Percentiles rank a stretch among this genome's conserved stretches.
These are phyloP conservation scores for Penicillium sp. DNA, from an alignment of 2,329 filamentous ascomycete species.

Conservation along the genomic window DNA sequence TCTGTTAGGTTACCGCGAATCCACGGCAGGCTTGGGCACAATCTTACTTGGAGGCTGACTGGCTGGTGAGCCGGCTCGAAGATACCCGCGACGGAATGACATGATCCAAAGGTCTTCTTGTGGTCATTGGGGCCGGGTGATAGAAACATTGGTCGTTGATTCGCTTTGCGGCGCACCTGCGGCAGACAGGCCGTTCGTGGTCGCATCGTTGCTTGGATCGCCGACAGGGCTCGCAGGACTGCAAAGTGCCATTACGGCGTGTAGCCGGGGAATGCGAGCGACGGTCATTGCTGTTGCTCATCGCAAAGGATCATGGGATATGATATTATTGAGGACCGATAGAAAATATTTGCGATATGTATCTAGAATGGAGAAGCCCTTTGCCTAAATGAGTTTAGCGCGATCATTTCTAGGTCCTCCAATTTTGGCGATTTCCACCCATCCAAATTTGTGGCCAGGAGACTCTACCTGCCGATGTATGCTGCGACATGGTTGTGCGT, in stretches of 20 bases:
- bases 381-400: constrained; percentile 1
- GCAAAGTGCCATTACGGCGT: constrained; percentile 35
- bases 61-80: constrained; percentile 17
- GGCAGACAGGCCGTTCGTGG: constrained; percentile 33
- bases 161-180: constrained; percentile 29
- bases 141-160: constrained; percentile 34
- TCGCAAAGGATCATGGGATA: not conserved
- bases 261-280: constrained; percentile 26
- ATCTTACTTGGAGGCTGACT: constrained; percentile 24
- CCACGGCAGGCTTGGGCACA: not conserved
- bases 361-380: not conserved
- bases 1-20: constrained; percentile 1
- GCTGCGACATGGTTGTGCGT: constrained; percentile 20
- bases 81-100: constrained; percentile 5
- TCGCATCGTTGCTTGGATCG: constrained; percentile 38
- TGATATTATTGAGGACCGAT: not conserved
- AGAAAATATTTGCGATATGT: not conserved
- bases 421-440: constrained; percentile 4
- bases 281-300: constrained; percentile 17
- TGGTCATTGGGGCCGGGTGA: constrained; percentile 40
- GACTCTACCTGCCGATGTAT: constrained; percentile 14
- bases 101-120: constrained; percentile 16
- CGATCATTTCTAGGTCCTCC: not conserved
- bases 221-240: constrained; percentile 39
- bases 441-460: not conserved